Base-by-base conservation (phyloP, 495 filamentous ascomycete genomes). In the Xylaria curta region DNA sequence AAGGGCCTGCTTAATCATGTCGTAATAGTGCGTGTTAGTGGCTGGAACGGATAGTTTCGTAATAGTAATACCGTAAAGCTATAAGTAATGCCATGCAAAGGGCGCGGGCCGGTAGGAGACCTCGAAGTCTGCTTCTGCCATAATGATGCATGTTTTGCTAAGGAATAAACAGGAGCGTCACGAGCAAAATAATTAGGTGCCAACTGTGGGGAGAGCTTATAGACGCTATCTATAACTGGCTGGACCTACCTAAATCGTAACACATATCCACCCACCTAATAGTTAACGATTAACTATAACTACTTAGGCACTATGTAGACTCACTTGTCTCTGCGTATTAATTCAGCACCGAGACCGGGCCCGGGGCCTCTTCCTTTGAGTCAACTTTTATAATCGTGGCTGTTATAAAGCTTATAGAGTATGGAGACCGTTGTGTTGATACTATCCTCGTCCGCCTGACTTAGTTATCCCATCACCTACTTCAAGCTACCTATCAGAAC, bases 291-390 rank as follows among this genome's bases (percentile, higher is more conserved):
- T 19, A 49, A 49, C 46, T 5, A 12, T 24, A 19, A 21, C n/a
- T 24, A 51, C n/a, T n/a, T n/a, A n/a, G n/a, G n/a, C n/a, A n/a
- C 17, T n/a, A 42, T 42, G 38, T 42, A 42, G 38, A 42, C 38
- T 42, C 38, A 42, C 38, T 42, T 42, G 38, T 42, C 1, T 42
- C 38, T 42, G 13, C 36, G 36, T 8, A 13, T 42, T 42, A 42
- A 42, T 13, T 19, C n/a, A 51, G 49, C 49, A 51, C 49, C 49
- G 49, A 51, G n/a, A 51, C 49, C 49, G 49, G 49, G 49, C 49
- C 47, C n/a, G 21, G 8, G 49, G 1, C 21, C 3, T n/a, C 10
- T 42, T 24, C n/a, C 9, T 21, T 42, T 38, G 59, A 42, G 33
- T 21, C 38, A 62, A 19, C 10, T 21, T 19, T 58, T 33, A 26